These are phyloP conservation scores for Kalanchoe fedtschenkoi DNA, from an alignment of 164 flowering plant genomes.

Conservation along the genomic window DNA sequence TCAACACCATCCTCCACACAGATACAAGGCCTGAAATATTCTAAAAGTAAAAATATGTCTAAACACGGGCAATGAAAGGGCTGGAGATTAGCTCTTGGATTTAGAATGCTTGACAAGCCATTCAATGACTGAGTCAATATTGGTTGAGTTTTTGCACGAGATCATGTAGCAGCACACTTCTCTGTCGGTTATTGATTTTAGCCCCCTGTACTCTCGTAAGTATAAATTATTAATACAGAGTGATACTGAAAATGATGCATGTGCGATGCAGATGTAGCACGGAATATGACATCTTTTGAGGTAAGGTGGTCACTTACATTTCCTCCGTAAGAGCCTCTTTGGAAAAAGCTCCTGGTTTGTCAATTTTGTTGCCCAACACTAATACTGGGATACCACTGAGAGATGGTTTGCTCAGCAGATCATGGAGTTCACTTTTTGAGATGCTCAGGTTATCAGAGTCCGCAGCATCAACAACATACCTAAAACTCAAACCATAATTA, in stretches of 20 bases:
- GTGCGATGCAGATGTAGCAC: background rate
- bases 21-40: background rate
- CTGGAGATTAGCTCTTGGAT: conserved; percentile 30
- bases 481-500: conserved; percentile 9
- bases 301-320: conserved; percentile 23
- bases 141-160: conserved; percentile 64
- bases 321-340: conserved; percentile 27
- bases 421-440: conserved; percentile 35
- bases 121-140: conserved; percentile 51
- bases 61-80: too few species aligned
- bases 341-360: conserved; percentile 32
- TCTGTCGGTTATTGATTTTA: conserved; percentile 42
- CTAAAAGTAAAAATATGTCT: background rate
- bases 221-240: too few species aligned
- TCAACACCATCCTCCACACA: background rate
- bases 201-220: conserved; percentile 30
- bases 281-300: too few species aligned
- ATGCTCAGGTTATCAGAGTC: conserved; percentile 28
- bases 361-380: conserved; percentile 36
- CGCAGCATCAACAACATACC: conserved; percentile 37
- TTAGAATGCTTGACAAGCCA: conserved; percentile 69
- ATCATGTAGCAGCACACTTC: conserved; percentile 68
- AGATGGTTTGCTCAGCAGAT: conserved; percentile 31
- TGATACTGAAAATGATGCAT: background rate
- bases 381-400: conserved; percentile 31